Base-by-base conservation (phyloP, 1,284 basidiomycete species). In the Malassezia sp. region DNA sequence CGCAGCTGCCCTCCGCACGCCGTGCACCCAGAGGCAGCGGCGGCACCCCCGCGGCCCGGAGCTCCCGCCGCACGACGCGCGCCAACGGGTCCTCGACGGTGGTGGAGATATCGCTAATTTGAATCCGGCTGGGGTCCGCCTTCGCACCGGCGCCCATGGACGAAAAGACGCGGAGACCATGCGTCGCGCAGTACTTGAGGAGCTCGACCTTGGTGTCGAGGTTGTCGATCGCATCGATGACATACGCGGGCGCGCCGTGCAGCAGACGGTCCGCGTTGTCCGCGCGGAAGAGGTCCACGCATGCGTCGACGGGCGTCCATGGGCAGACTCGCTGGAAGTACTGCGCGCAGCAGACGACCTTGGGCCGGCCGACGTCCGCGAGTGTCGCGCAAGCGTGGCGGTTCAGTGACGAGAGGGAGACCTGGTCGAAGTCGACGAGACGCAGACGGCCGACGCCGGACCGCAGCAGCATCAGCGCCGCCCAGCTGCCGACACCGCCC, bases 81-180 rank as follows among this genome's bases (percentile, higher is more conserved):
- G 90, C 90, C 5, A 99, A 78, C 1, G 91, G 90, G 68, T 97
- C 93, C 67, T 97, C 93, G 38, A 85, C 79, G 0, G 93, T 97
- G 52, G 77, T 77, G 2, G 88, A 88, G 57, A 97, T 88, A 71
- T 96, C 91, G 48, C 82, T 75, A 50, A 97, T 93, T 72, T 96
- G 91, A 21, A 97, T 79, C 24, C 89, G 79, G 4, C 89, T 93
- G 0, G 93, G 89, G 70, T 99, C 93, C 52, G 78, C 79, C 73
- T 97, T 99, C 6, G 90, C 85, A n/a, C 90, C 84, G 1, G 91
- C 87, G 32, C 93, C 93, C 87, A 97, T 93, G 15, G 87, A 88
- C 1, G 89, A 85, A 71, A 97, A 93, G 45, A 66, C 62, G 29
- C 56, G 56, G 51, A 70, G 61, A 28, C 56, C 43, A 44, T 61